Conservation (phyloP, 495 filamentous ascomycete species). For the Penicillium ochrochloron region DNA sequence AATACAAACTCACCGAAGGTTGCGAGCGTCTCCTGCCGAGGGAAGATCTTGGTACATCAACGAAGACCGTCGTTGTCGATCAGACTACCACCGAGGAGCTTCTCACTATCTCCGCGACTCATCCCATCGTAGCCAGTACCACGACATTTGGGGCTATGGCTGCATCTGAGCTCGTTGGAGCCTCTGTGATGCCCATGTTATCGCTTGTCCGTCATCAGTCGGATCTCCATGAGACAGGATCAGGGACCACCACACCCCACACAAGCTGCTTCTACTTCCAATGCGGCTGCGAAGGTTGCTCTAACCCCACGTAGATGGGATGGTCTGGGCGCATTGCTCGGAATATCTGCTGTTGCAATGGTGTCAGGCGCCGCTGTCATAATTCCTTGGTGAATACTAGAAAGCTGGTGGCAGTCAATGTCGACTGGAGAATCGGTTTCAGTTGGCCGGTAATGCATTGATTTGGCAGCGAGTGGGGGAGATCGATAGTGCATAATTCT, state of each 20-base stretch:
- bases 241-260: neutral
- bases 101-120: neutral
- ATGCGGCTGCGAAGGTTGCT: neutral
- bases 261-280: neutral
- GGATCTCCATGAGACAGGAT: neutral
- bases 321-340: neutral
- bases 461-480: no score
- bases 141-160: neutral
- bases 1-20: neutral
- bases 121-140: neutral
- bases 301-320: neutral
- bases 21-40: neutral
- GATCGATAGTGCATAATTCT: no score
- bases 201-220: neutral
- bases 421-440: no score
- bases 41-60: neutral
- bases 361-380: neutral
- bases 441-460: no score
- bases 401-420: no score
- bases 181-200: neutral
- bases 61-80: neutral
- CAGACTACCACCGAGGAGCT: neutral
- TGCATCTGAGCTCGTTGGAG: neutral
- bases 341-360: neutral
- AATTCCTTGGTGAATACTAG: neutral